A percentile compares a stretch with the other conserved stretches of the same genome.
phyloP scores from a whole-genome alignment of 2,329 filamentous ascomycete genomes.

The Sordariomycetes sp. region DNA sequence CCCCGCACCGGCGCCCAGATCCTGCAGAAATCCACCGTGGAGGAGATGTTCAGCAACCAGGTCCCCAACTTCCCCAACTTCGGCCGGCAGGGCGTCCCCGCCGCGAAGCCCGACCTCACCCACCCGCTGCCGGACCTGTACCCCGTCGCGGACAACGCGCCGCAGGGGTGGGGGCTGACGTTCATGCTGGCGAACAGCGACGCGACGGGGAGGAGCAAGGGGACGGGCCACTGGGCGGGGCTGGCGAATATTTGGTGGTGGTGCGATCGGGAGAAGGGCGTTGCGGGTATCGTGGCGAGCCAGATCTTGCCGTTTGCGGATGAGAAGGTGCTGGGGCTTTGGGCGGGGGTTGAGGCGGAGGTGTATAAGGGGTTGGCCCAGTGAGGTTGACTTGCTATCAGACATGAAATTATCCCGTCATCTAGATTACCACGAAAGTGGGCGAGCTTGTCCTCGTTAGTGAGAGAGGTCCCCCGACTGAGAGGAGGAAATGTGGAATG shows the following conservation, averaged over 20 bases:
- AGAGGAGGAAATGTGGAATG: too few species aligned
- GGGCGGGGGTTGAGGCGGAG: conserved; percentile 24
- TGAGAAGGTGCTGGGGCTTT: conserved; percentile 26
- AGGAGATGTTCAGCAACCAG: conserved; percentile 56
- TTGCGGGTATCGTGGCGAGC: conserved; percentile 39
- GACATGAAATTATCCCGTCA: too few species aligned
- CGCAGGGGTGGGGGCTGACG: conserved; percentile 55
- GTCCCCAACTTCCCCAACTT: conserved; percentile 44
- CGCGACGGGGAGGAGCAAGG: conserved; percentile 37
- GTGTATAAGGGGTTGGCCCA: conserved; percentile 19
- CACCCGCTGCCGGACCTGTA: conserved; percentile 40
- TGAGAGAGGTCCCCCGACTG: too few species aligned
- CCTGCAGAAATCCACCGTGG: conserved; percentile 44
- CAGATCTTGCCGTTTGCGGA: conserved; percentile 42
- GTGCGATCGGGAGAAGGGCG: conserved; percentile 47
- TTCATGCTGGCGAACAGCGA: conserved; percentile 42
- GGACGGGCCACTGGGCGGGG: conserved; percentile 47
- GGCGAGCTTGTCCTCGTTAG: too few species aligned
- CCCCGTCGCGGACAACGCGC: conserved; percentile 27
- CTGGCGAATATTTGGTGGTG: conserved; percentile 53
- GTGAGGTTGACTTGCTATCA: background rate
- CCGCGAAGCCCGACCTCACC: conserved; percentile 35
- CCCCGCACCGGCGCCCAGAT: conserved; percentile 44
- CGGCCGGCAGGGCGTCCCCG: conserved; percentile 28
- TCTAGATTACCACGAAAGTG: too few species aligned